Base-by-base conservation (phyloP, 2,329 filamentous ascomycete genomes). In the Xylaria sp. region DNA sequence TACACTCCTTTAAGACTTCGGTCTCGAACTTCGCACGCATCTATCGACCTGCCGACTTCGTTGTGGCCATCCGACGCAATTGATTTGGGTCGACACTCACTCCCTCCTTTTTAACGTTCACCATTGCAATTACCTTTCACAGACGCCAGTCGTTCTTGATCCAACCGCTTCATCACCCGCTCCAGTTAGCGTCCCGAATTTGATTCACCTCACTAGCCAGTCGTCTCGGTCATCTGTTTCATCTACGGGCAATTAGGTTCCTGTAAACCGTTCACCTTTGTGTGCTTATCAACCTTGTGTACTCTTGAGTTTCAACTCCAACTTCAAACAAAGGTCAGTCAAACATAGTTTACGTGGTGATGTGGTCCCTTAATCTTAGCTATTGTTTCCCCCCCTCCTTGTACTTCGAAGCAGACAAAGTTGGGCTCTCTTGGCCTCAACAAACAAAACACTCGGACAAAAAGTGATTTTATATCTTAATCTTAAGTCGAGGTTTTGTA, bases 71-170 rank as follows among this genome's bases (percentile, higher is more conserved):
- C 51, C 60, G 61, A 65, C 60, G 53, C 65, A 62, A 68, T 69
- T 68, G 61, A 71, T 60, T 61, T 71, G 64, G 69, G 60, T 69
- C 71, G 60, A 69, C 28, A 31, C 58, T 57, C 53, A 43, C 64
- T 63, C 67, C 60, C 65, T 70, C 70, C 64, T 70, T 60, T 53
- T 62, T 31, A 31, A 64, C 67, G 40, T 61, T 62, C 58, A 53
- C 31, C 60, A 40, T 57, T 70, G 67, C 67, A 69, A 70, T 69
- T 72, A 64, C 46, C 54, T 69, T 66, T 64, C 62, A 55, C 55
- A 69, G 71, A 72, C 72, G 72, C 72, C 68, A 74, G 72, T 61
- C 72, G 72, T 70, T 71, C 70, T 57, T 35, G 51, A 52, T 57
- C 38, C 57, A 53, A 53, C 59, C 40, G 12, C 33, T 46, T 52